Base-by-base conservation (phyloP, 208 protist genomes). In the Trypanosoma mega region DNA sequence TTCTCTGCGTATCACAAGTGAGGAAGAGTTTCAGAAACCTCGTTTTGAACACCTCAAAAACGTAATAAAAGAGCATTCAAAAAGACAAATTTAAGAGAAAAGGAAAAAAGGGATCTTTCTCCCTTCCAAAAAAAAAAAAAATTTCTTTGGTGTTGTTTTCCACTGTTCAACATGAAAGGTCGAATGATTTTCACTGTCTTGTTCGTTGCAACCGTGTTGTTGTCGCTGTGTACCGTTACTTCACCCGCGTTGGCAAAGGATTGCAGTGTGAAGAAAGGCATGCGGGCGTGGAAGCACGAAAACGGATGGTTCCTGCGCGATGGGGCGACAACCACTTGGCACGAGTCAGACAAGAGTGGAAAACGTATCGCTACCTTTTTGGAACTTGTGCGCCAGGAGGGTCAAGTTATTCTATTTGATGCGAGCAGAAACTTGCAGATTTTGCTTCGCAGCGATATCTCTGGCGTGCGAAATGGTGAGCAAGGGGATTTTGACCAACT, bases 401-500 rank as follows among this genome's bases (percentile, higher is more conserved):
- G 48, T 18, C 67, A 82, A 59, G 14, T 92, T 0, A 44, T 92
- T 26, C 39, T 95, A 18, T 24, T 26, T 3, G 74, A 91, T 53
- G 66, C 65, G 24, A 36, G 7, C 0, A 72, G 80, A 1, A 64
- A 65, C 2, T 48, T 92, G n/a, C 36, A 71, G 26, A 49, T 95
- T 3, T 47, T 95, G 21, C 72, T 95, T 24, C 74, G 75, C 2
- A 33, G 36, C 0, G 83, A 89, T 49, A 23, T 91, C 8, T 72
- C 72, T 37, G 88, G 73, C 14, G 68, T 95, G n/a, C 74, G 68
- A 29, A 36, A 62, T 3, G 49, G 53, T 0, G 64, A 24, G 14
- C 78, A 92, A 41, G 49, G 81, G 27, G 66, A 76, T 21, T 95
- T 91, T 45, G 52, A 57, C 4, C 77, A 87, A 63, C 73, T 95